Conservation (phyloP, 345 rosid genomes). For the Hibiscus mutabilis region DNA sequence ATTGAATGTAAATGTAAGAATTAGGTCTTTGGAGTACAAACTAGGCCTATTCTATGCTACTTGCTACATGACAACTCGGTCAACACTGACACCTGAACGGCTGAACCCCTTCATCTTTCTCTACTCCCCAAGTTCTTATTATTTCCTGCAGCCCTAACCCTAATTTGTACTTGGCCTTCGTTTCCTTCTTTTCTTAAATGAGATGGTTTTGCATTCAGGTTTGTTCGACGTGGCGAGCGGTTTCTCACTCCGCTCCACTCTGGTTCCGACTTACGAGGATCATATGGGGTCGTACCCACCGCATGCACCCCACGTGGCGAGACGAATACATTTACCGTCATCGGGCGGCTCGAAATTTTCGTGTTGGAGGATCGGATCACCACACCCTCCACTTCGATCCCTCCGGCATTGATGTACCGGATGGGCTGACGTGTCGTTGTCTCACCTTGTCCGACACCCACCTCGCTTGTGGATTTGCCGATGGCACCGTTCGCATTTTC, state of each 20-base stretch:
- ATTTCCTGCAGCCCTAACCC: too few species aligned
- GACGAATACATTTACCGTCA: conserved; percentile 63
- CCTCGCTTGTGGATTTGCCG: conserved; percentile 77
- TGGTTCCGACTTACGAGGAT: conserved; percentile 51
- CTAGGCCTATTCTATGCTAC: too few species aligned
- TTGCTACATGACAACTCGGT: too few species aligned
- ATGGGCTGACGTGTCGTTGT: conserved; percentile 64
- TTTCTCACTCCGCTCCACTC: conserved; percentile 21
- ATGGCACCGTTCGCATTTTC: conserved; percentile 74
- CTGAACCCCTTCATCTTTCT: too few species aligned
- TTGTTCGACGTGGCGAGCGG: too few species aligned
- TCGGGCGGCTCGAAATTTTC: conserved; percentile 58
- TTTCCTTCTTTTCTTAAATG: too few species aligned
- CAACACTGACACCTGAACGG: too few species aligned
- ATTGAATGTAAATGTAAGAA: too few species aligned
- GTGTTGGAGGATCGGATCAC: conserved; percentile 27
- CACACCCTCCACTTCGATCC: conserved; percentile 52
- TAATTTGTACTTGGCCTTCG: too few species aligned
- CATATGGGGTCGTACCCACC: conserved; percentile 49
- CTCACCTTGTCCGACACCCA: conserved; percentile 64
- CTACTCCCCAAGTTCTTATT: too few species aligned
- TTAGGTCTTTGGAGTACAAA: too few species aligned
- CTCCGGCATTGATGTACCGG: conserved; percentile 40
- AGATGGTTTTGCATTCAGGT: conserved; percentile 17
- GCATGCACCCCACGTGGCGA: conserved; percentile 54